phyloP scores from a whole-genome alignment of 306 rosid species.

The Acmispon strigosus region DNA sequence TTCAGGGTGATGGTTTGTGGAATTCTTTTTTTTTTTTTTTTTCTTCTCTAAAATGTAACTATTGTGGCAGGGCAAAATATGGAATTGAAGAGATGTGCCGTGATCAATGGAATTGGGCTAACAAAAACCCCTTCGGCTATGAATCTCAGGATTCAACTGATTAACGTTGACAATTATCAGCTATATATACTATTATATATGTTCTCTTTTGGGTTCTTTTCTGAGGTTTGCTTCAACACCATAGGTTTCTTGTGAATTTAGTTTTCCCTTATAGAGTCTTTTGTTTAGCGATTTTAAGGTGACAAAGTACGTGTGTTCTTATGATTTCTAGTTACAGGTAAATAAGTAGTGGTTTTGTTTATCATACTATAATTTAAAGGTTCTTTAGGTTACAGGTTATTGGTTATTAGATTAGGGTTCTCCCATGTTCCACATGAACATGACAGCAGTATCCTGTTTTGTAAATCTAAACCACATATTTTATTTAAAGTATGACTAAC shows the following conservation, averaged over 20 bases:
- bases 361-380: conserved; percentile 22
- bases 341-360: conserved; percentile 19
- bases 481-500: conserved; percentile 12
- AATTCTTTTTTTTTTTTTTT: neutral
- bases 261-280: neutral
- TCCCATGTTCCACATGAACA: conserved; percentile 9
- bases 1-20: neutral
- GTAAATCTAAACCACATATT: conserved; percentile 23
- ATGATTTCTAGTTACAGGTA: conserved; percentile 31
- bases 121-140: conserved; percentile 93
- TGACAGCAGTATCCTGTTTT: conserved; percentile 22
- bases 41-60: neutral
- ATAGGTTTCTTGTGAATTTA: conserved; percentile 26
- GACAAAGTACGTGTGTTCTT: conserved; percentile 22
- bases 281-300: neutral
- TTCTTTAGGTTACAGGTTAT: conserved; percentile 20
- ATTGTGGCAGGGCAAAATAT: conserved; percentile 70
- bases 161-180: conserved; percentile 12
- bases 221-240: too few relatives aligned
- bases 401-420: conserved; percentile 8
- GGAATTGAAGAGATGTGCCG: conserved; percentile 89
- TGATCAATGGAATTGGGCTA: conserved; percentile 99
- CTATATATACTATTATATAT: neutral
- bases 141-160: conserved; percentile 37
- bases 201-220: too few relatives aligned